Evolutionary conservation across 1,284 basidiomycete genomes (phyloP), one percentile per base, ranked within the genome.

Genomic region (Ganoderma leucocontextum): DNA sequence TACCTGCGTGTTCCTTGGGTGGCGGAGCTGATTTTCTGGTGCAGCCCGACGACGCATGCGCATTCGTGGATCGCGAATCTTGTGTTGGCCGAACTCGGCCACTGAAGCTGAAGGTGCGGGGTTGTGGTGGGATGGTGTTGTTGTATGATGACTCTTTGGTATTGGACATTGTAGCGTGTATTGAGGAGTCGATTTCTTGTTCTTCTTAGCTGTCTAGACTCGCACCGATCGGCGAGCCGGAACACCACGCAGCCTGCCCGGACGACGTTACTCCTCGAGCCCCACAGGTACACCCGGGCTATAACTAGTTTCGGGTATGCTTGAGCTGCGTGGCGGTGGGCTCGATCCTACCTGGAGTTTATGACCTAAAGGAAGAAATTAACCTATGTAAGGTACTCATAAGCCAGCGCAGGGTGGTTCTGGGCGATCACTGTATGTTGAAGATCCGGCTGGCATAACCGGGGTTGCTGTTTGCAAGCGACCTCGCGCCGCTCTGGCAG

Each of bases 11-110:
- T 29, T 29, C 2, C 29, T 1, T 29, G 29, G 29, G 29, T 29
- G 29, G 29, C 29, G 59, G 15, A 6, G 25, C 19, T 38, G 19
- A 9, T 36, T n/a, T 12, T 19, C 12, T 61, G 29, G 29, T 29
- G 36, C 33, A 66, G 66, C 58, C 66, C 66, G 62, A 60, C 62
- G 13, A 67, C 66, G 4, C 66, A 64, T 25, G 58, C 62, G 25
- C 66, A 67, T 41, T 67, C 66, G 17, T 67, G 66, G 66, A 55
- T 67, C 13, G 66, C 66, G 57, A 60, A 63, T 19, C 33, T 64
- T 19, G 66, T 64, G 0, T 39, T 67, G 22, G 57, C 58, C 6
- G 58, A 60, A 42, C 22, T 60, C 4, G 38, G n/a, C 4, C n/a
- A 39, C 2, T 29, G 29, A 29, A 29, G 29, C 12, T 60, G 38